Conservation (phyloP, 441 rosid genomes). For the Erodium texanum region DNA sequence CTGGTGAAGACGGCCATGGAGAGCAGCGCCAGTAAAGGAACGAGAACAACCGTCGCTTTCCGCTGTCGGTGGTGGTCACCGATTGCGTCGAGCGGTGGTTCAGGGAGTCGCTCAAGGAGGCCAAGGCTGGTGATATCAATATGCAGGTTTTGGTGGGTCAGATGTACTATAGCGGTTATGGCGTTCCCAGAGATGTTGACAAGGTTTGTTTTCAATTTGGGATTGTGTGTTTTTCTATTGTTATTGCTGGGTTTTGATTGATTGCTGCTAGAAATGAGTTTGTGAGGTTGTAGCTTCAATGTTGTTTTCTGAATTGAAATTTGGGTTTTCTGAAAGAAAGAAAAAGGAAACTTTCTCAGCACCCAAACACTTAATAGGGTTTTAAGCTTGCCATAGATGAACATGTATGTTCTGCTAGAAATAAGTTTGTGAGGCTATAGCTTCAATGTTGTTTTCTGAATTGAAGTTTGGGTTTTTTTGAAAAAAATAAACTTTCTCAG, state of each 20-base stretch:
- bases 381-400: not conserved
- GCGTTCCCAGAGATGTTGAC: constrained; percentile 49
- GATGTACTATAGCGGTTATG: constrained; percentile 91
- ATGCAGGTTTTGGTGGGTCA: constrained; percentile 83
- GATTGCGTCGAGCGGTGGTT: constrained; percentile 92
- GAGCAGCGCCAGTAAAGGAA: constrained; percentile 24
- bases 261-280: no score
- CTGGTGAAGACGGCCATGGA: constrained; percentile 33
- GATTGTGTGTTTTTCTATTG: not conserved
- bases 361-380: not conserved
- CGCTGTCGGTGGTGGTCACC: constrained; percentile 66
- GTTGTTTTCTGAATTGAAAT: not conserved
- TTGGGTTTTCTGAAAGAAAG: not conserved
- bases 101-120: constrained; percentile 81
- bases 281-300: no score
- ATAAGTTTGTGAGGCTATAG: no score
- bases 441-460: no score
- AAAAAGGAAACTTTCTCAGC: no score
- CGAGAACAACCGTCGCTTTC: constrained; percentile 28
- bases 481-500: no score
- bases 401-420: not conserved
- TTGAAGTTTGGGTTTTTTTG: no score
- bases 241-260: no score
- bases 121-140: constrained; percentile 75
- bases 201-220: constrained; percentile 33